A percentile compares a stretch with the other conserved stretches of the same genome.
Conservation (phyloP, 306 rosid species). For the Ceratonia siliqua region DNA sequence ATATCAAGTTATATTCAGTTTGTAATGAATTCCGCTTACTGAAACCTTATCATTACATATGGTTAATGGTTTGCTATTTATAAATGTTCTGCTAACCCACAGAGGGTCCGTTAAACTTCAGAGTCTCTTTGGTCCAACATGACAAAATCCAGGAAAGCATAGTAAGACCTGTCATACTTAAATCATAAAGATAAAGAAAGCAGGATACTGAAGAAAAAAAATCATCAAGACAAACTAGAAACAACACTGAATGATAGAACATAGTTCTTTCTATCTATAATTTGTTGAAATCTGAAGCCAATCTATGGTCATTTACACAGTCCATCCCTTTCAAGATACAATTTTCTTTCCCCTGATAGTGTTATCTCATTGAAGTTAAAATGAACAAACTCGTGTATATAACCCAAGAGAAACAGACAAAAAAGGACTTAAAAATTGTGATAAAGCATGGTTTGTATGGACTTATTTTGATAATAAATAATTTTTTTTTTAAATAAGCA, state of each 20-base stretch:
- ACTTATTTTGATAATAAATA: too few relatives aligned
- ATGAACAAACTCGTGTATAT: not conserved
- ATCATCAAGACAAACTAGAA: not conserved
- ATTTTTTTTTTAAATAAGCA: too few relatives aligned
- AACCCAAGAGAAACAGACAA: not conserved
- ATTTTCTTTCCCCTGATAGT: not conserved
- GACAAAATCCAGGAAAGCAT: not conserved
- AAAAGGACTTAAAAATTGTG: not conserved
- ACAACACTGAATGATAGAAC: not conserved
- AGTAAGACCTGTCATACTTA: not conserved
- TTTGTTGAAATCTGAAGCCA: not conserved
- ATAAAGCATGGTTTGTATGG: too few relatives aligned
- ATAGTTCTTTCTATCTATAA: not conserved
- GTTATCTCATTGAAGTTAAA: not conserved
- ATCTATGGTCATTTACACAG: not conserved
- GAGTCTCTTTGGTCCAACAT: not conserved
- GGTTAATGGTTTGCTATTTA: not conserved
- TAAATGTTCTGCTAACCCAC: not conserved
- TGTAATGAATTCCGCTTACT: not conserved
- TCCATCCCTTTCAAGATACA: not conserved
- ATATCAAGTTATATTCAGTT: not conserved
- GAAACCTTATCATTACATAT: not conserved
- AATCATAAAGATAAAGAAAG: not conserved
- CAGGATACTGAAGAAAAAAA: not conserved
- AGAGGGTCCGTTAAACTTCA: conserved; percentile 1